Base-by-base conservation (phyloP, 805 yeast species). In the Schwanniomyces vanrijiae region DNA sequence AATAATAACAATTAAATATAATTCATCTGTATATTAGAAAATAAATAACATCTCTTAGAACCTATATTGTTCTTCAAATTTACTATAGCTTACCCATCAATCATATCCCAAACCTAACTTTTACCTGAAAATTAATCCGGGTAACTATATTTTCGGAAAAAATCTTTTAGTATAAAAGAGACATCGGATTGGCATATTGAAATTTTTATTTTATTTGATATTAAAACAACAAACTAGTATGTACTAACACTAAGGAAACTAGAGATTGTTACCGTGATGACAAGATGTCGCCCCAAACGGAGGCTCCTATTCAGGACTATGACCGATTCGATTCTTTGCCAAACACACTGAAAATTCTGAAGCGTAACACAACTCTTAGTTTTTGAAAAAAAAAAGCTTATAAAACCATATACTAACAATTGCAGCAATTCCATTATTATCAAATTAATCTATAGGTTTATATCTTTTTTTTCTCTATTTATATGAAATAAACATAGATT, bases 231-330 rank as follows among this genome's bases (percentile, higher is more conserved):
- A 7, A 31, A 31, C 35, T 14, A 31, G 35, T 31, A 31, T 31
- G 35, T 31, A 14, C 18, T 11, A 8, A 18, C 5, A 14, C 14
- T 16, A 14, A 14, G 10, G 10, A 31, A 31, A 14, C 35, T 31
- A 16, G 16, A 38, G 29, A 38, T 38, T 19, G 45, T 58, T 61
- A 52, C 51, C 34, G 53, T 81, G 86, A 82, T 81, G 86, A 82
- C 83, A 71, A 62, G 77, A 56, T 82, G 86, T 82, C 86, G 86
- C 86, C 86, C 86, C 86, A 82, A 75, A 73, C 86, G 84, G 86
- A 81, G 77, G 72, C 60, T 70, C 77, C 78, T 72, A 54, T 71
- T 73, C 78, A 73, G 78, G 78, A 76, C 77, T 58, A 78, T 82
- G 86, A 81, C 77, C 82, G 86, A 82, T 72, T 81, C 86, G 86